Evolutionary conservation across 805 yeast genomes (phyloP), one percentile per base, ranked within the genome.

Genomic region (Kuraishia piskuri): DNA sequence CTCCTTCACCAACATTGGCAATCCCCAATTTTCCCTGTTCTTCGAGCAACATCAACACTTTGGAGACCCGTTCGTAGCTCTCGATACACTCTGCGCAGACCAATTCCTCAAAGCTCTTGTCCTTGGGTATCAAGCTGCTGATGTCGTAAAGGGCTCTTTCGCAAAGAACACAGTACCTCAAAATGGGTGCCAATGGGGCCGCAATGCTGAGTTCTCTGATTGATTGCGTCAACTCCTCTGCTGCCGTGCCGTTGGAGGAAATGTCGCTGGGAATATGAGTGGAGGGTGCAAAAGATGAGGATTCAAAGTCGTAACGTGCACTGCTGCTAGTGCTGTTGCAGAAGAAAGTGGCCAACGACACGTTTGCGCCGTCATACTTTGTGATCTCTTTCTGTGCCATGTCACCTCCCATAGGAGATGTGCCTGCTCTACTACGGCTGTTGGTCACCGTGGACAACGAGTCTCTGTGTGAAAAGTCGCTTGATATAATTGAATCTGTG

Each of bases 91-190:
- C 76, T 50, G 78, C 76, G 59, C 90, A 84, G 0, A 84, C 84
- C 55, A 84, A 76, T 59, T 84, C 88, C 46, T 72, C 70, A 56
- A 58, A 70, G 9, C 58, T 58, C 5, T 54, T 55, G 19, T 61
- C 59, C 3, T 61, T 50, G 3, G 68, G 64, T 10, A 70, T 60
- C 21, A 68, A 56, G 20, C 68, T 59, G 71, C 86, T 69, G 64
- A 83, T 58, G 54, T 85, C 90, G 63, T 84, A 86, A 25, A 86
- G 63, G 17, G 90, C 88, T 52, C 76, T 78, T 44, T 84, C 88
- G 64, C 92, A 86, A 12, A 86, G 69, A n/a, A 83, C 80, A 62
- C 92, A 86, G 60, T 78, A 68, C 56, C 74, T 75, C 40, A 78
- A 63, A 36, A 66, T 54, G 14, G 57, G 48, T 25, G 56, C 69